These are phyloP conservation scores for Handroanthus guayacan DNA, from an alignment of 257 asterid genomes.

Conservation along the genomic window DNA sequence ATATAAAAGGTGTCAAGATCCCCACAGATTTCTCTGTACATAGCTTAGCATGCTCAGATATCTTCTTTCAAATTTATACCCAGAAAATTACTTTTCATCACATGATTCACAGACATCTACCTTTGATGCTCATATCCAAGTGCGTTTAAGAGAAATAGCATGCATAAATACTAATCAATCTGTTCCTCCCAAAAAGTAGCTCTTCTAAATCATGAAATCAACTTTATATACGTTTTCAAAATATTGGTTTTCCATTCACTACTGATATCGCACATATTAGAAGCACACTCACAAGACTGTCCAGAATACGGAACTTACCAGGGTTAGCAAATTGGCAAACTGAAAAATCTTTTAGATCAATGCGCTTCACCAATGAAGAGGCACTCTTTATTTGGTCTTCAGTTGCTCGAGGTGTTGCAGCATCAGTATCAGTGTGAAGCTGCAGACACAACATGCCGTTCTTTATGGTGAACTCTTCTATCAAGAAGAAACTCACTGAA, in stretches of 20 bases:
- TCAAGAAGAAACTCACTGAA: slow-evolving; percentile 32
- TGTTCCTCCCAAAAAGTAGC: not conserved
- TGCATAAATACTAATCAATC: not conserved
- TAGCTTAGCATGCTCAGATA: not conserved
- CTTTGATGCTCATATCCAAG: not conserved
- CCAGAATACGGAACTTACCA: slow-evolving; percentile 53
- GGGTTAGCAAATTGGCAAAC: slow-evolving; percentile 98
- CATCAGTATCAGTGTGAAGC: slow-evolving; percentile 61
- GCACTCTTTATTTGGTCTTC: slow-evolving; percentile 88
- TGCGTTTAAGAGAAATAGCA: not conserved
- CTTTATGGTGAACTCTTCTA: slow-evolving; percentile 25
- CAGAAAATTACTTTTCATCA: not conserved
- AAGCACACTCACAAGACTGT: slow-evolving; percentile 18
- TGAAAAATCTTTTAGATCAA: slow-evolving; percentile 86
- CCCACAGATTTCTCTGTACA: not conserved
- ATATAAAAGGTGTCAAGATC: slow-evolving; percentile 1
- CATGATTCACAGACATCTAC: not conserved
- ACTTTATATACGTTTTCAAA: not conserved
- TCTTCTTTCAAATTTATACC: not conserved
- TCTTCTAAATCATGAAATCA: not conserved
- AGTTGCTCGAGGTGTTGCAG: slow-evolving; percentile 63
- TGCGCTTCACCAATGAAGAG: slow-evolving; percentile 67
- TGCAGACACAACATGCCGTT: slow-evolving; percentile 45
- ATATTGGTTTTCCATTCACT: slow-evolving; percentile 21
- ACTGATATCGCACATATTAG: slow-evolving; percentile 8